phyloP scores from a whole-genome alignment of 1,139 yeast species.

The Geotrichum fermentans region DNA sequence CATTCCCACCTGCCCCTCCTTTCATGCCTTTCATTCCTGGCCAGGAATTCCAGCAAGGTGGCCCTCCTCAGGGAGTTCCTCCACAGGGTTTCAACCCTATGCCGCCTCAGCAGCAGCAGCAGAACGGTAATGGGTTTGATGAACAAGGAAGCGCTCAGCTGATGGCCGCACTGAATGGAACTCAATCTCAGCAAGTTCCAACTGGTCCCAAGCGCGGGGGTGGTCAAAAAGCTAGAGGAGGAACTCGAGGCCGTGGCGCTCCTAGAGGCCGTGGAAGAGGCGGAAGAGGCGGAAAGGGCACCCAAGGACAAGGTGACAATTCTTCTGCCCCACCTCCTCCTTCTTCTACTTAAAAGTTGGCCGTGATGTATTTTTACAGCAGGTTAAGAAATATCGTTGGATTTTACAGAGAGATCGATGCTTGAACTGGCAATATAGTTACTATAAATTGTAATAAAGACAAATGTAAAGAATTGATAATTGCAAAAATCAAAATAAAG shows the following conservation, averaged over 20 bases:
- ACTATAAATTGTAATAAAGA: no score
- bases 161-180: slow-evolving; percentile 31
- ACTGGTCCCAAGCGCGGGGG: slow-evolving; percentile 30
- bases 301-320: background rate
- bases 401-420: no score
- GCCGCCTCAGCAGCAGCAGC: background rate
- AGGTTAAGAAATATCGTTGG: no score
- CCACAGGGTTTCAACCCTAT: slow-evolving; percentile 27
- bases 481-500: background rate
- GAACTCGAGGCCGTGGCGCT: slow-evolving; percentile 6
- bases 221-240: slow-evolving; percentile 23
- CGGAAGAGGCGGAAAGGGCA: background rate
- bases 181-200: slow-evolving; percentile 15
- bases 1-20: slow-evolving; percentile 21
- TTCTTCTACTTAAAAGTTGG: background rate
- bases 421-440: no score
- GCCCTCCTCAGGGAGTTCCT: slow-evolving; percentile 22
- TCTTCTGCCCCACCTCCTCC: background rate
- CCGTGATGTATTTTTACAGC: no score
- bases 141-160: slow-evolving; percentile 33
- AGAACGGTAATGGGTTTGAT: slow-evolving; percentile 18
- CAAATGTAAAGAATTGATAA: no score
- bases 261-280: slow-evolving; percentile 12
- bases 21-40: slow-evolving; percentile 12
- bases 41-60: slow-evolving; percentile 23